Conservation (phyloP, 257 asterid species). For the Euphrasia confusa region DNA sequence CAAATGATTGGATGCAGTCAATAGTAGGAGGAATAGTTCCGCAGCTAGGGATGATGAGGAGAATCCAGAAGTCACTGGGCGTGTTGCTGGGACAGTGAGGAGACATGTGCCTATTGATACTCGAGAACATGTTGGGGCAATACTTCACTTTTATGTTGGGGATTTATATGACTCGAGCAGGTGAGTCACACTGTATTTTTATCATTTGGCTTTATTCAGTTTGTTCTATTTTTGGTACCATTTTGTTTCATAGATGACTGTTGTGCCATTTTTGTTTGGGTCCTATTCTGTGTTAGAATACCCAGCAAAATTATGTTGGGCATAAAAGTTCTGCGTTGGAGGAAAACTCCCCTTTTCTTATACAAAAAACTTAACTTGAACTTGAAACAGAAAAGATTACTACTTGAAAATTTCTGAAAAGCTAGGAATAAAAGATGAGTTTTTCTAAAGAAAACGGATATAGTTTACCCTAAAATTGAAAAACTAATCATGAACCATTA, state of each 20-base stretch:
- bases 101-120: conserved; percentile 85
- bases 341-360: too few relatives aligned
- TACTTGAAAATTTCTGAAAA: too few relatives aligned
- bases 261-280: too few relatives aligned
- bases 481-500: too few relatives aligned
- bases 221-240: neutral
- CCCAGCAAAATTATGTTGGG: too few relatives aligned
- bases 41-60: conserved; percentile 62
- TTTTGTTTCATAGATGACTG: neutral
- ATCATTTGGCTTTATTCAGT: conserved; percentile 2
- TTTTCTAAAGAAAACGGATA: too few relatives aligned
- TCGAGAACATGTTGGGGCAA: conserved; percentile 84
- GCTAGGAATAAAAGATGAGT: too few relatives aligned
- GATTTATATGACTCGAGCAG: conserved; percentile 74
- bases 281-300: too few relatives aligned
- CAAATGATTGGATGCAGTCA: conserved; percentile 41
- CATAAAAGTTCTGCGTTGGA: too few relatives aligned
- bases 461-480: too few relatives aligned
- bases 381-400: too few relatives aligned
- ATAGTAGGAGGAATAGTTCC: conserved; percentile 51
- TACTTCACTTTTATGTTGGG: conserved; percentile 86
- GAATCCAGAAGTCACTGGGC: conserved; percentile 68
- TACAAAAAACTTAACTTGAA: too few relatives aligned
- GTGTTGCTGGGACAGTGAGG: conserved; percentile 96
- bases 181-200: conserved; percentile 33